Evolutionary conservation across 768 basidiomycete genomes (phyloP).

Genomic region (Naganishia friedmannii): DNA sequence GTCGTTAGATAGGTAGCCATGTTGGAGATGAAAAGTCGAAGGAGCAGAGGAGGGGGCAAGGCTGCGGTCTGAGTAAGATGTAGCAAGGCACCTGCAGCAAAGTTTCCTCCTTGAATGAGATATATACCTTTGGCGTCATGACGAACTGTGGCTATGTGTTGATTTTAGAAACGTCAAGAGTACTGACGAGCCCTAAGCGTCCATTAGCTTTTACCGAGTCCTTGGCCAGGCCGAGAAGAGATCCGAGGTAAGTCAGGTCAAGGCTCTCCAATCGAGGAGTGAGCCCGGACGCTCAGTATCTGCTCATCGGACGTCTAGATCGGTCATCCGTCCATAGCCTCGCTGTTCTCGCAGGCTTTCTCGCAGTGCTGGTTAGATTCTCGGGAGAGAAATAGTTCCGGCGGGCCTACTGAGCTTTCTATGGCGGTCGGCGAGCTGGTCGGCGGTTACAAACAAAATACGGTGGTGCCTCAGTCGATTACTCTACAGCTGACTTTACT

Average conservation of each 20-base stretch:
- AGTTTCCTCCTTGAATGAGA: neutral
- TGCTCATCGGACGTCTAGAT: neutral
- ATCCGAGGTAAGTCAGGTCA: neutral
- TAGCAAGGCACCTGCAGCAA: neutral
- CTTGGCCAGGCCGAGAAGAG: neutral
- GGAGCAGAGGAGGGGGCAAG: neutral
- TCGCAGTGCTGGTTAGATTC: too few species aligned
- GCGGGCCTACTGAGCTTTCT: too few species aligned
- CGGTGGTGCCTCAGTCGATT: too few species aligned
- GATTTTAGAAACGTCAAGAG: neutral
- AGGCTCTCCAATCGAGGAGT: neutral
- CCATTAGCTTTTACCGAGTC: neutral
- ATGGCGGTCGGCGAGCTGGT: too few species aligned
- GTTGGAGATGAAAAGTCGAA: neutral
- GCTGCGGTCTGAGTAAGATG: slow-evolving; percentile 2
- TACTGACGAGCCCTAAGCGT: neutral
- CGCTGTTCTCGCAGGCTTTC: too few species aligned
- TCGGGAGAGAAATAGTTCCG: too few species aligned
- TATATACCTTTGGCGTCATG: slow-evolving; percentile 2
- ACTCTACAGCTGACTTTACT: too few species aligned
- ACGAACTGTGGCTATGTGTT: neutral
- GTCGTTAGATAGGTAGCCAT: slow-evolving; percentile 31
- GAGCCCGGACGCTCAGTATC: neutral
- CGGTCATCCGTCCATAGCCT: neutral
- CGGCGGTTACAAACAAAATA: too few species aligned